Evolutionary conservation across 2,329 filamentous ascomycete genomes (phyloP).

Genomic region (Colletotrichum cereale): DNA sequence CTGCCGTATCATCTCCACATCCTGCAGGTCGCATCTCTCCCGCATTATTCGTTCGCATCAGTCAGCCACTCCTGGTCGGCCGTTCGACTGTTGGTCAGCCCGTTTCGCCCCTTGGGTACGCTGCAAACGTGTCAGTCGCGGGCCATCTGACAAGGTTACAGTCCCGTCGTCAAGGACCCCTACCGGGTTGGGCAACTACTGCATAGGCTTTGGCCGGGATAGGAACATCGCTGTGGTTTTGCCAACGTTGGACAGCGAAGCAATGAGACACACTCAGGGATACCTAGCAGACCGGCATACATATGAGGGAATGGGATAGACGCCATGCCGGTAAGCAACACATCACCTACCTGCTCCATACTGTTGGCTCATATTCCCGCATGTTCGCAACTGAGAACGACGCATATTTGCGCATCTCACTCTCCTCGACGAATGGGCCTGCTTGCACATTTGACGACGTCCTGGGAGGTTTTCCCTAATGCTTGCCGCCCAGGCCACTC

Average conservation of each 20-base stretch:
- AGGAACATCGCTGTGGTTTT: slow-evolving; percentile 3
- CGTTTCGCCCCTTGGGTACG: background rate
- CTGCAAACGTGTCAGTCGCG: background rate
- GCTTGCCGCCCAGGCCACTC: background rate
- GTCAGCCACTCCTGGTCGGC: background rate
- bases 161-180: background rate
- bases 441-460: background rate
- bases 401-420: background rate
- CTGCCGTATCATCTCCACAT: background rate
- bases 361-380: background rate
- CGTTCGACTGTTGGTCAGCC: background rate
- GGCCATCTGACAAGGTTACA: background rate
- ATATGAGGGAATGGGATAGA: background rate
- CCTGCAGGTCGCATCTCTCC: slow-evolving; percentile 13
- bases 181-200: slow-evolving; percentile 16
- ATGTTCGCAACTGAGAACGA: background rate
- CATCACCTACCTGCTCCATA: background rate
- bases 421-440: background rate
- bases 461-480: background rate
- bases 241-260: slow-evolving; percentile 5
- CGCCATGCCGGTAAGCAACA: background rate
- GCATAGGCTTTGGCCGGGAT: slow-evolving; percentile 4
- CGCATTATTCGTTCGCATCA: slow-evolving; percentile 19
- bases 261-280: background rate
- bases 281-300: slow-evolving; percentile 1